Evolutionary conservation across 495 filamentous ascomycete genomes (phyloP), one percentile per base, ranked within the genome.

Genomic region (Mycothermus thermophilus): DNA sequence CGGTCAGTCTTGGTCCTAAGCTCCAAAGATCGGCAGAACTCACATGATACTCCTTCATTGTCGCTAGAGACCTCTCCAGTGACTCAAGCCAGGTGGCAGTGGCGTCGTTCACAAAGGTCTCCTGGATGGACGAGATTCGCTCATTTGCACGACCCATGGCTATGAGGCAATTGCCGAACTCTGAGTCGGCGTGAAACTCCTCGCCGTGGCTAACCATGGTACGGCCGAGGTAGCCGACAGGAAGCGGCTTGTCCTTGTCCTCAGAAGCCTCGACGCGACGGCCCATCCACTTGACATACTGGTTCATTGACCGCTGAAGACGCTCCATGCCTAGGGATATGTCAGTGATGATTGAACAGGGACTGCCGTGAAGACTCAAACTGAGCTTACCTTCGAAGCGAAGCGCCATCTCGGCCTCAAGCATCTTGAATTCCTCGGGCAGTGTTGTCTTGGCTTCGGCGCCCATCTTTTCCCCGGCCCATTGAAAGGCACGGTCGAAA

Each of bases 41-140:
- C 27, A 51, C 83, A 72, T 94, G 86, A 42, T 95, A 95, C 48
- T 97, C 92, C 54, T 93, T 96, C 83, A 96, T 84, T 69, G 93
- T 87, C 19, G 83, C 79, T 37, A 94, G 58, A 8, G 82, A 90
- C 42, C 88, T 66, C 52, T 96, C 90, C 31, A 93, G 58, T 8
- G 82, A 83, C 57, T 96, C 88, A 38, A 94, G 71, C 90, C 90
- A 95, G 55, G 74, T 81, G 31, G 75, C 69, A 20, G 79, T 94
- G 39, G 86, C 83, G 48, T 88, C 74, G 17, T 70, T 64, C 40
- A 83, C 75, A 42, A 90, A 95, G 4, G 63, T 71, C 53, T 96
- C 92, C 47, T 97, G 92, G 25, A 86, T 68, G 21, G 83, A 75
- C 3, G 81, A 83, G 36, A 97, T 67, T 24, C 81, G 75, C 64